Conservation (phyloP, 495 filamentous ascomycete genomes). For the Neurospora sp. region DNA sequence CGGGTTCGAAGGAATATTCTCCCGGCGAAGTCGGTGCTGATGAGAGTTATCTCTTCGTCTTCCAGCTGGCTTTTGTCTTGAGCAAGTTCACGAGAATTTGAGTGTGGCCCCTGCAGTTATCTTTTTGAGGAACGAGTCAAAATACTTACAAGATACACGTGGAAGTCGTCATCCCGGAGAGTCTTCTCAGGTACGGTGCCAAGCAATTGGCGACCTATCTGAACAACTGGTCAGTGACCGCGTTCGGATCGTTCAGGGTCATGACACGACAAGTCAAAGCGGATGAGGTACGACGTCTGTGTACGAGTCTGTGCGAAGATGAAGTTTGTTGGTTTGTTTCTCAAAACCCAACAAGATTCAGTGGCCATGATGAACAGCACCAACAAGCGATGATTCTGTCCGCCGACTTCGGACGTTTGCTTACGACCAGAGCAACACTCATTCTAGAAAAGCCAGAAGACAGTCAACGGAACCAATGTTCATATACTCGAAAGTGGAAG, state of each 20-base stretch:
- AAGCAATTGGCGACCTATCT: background rate
- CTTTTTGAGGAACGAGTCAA: background rate
- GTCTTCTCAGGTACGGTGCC: background rate
- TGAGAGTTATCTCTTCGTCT: too few relatives aligned
- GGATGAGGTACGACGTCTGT: background rate
- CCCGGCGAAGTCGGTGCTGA: too few relatives aligned
- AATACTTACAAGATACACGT: background rate
- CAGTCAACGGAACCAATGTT: too few relatives aligned
- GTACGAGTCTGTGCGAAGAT: background rate
- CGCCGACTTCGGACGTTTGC: background rate
- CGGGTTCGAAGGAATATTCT: background rate
- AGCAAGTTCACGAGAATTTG: too few relatives aligned
- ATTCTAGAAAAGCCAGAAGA: too few relatives aligned
- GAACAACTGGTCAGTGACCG: background rate
- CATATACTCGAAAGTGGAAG: too few relatives aligned
- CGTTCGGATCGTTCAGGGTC: background rate
- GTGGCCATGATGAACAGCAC: background rate
- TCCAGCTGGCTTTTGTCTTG: too few relatives aligned
- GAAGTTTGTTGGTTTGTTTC: background rate
- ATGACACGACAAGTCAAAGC: background rate
- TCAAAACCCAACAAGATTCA: background rate
- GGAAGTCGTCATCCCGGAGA: background rate
- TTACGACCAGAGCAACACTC: too few relatives aligned
- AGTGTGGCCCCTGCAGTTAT: too few relatives aligned
- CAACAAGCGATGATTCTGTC: background rate